phyloP scores from a whole-genome alignment of 2,329 filamentous ascomycete genomes.

The Arthrobotrys sphaeroides region DNA sequence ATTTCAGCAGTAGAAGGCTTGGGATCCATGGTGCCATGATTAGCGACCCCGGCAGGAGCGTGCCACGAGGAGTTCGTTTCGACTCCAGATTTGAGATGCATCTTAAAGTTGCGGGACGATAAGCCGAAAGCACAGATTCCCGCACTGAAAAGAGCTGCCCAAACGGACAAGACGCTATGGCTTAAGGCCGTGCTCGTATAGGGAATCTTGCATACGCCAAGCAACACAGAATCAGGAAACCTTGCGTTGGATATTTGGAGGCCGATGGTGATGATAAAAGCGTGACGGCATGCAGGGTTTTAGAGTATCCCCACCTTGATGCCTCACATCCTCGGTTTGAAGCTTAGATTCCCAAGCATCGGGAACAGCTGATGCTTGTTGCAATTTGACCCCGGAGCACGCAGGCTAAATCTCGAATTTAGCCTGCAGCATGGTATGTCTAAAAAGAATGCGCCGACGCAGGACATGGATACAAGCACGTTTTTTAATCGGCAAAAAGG shows the following conservation, averaged over 20 bases:
- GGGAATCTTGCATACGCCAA: conserved; percentile 22
- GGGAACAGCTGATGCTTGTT: background rate
- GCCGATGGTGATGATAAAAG: background rate
- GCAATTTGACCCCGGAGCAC: background rate
- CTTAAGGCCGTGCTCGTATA: conserved; percentile 1
- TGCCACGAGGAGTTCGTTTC: conserved; percentile 2
- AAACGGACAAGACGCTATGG: background rate
- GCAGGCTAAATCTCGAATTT: conserved; percentile 42
- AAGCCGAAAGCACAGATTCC: conserved; percentile 20
- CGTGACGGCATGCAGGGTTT: conserved; percentile 4
- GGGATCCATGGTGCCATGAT: background rate
- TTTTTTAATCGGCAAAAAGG: conserved; percentile 38
- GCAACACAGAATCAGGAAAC: conserved; percentile 23
- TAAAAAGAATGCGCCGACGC: background rate
- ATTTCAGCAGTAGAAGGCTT: background rate
- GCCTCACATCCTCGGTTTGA: background rate
- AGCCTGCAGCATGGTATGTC: conserved; percentile 13
- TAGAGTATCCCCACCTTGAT: background rate
- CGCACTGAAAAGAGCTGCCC: background rate
- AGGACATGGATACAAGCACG: conserved; percentile 18
- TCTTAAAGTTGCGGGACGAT: conserved; percentile 32
- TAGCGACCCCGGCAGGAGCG: background rate
- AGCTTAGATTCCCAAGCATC: background rate
- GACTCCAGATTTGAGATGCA: conserved; percentile 12
- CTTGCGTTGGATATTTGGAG: conserved; percentile 36